A percentile compares a stretch with the other conserved stretches of the same genome.
Conservation (phyloP, 192 early-diverging fungal genomes). For the Thamnidium elegans region DNA sequence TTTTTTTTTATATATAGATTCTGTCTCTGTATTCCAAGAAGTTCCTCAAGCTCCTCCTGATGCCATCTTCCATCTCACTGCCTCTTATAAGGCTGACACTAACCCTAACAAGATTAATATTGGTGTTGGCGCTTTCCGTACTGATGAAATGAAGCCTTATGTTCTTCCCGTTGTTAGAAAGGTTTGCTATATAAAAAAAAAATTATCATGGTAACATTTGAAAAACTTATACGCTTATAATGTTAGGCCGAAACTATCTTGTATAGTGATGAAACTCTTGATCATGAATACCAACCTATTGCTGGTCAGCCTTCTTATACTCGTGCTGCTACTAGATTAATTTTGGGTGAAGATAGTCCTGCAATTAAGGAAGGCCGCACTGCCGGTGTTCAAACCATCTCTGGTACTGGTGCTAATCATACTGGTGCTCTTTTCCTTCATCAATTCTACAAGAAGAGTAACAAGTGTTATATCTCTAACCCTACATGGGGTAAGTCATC, state of each 20-base stretch:
- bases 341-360: conserved; percentile 72
- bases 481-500: conserved; percentile 86
- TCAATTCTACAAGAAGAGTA: conserved; percentile 61
- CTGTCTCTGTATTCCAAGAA: conserved; percentile 50
- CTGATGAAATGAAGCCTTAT: conserved; percentile 91
- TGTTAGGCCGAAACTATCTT: conserved; percentile 72
- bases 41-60: conserved; percentile 75
- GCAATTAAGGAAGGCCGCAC: conserved; percentile 28
- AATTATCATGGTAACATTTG: background rate
- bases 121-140: conserved; percentile 95
- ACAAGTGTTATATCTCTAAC: conserved; percentile 83
- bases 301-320: conserved; percentile 79
- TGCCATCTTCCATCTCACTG: conserved; percentile 87
- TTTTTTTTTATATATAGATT: too few relatives aligned
- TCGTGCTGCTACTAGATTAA: conserved; percentile 75
- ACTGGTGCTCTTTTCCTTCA: conserved; percentile 81
- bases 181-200: conserved; percentile 46
- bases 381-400: conserved; percentile 83
- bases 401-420: conserved; percentile 91
- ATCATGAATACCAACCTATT: conserved; percentile 96
- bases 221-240: background rate
- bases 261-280: conserved; percentile 60
- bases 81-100: conserved; percentile 76
- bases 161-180: conserved; percentile 91
- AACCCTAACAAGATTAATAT: conserved; percentile 85